phyloP scores from a whole-genome alignment of 2,329 filamentous ascomycete genomes.

The Stemphylium lycopersici region DNA sequence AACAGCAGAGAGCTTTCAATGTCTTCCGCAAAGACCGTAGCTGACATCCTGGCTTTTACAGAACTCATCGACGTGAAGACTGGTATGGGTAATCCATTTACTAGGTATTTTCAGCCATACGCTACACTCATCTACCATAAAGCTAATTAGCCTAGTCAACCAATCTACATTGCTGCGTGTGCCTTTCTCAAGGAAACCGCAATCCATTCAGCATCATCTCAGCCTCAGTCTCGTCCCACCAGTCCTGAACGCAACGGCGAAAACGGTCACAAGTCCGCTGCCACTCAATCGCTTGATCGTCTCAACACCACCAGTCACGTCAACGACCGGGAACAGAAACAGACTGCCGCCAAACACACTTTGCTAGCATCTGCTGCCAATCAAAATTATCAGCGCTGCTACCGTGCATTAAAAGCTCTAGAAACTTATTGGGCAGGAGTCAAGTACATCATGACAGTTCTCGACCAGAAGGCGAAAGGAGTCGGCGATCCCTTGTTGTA shows the following conservation, averaged over 20 bases:
- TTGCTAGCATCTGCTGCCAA: constrained; percentile 80
- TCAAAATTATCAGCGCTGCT: constrained; percentile 86
- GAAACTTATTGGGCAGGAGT: constrained; percentile 86
- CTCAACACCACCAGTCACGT: constrained; percentile 11
- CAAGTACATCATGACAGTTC: constrained; percentile 82
- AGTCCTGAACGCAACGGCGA: constrained; percentile 14
- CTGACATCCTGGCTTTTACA: constrained; percentile 84
- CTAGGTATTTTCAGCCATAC: constrained; percentile 48
- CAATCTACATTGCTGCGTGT: constrained; percentile 89
- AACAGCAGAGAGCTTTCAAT: constrained; percentile 83
- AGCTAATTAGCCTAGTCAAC: constrained; percentile 64
- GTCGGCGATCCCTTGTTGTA: constrained; percentile 76
- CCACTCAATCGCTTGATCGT: constrained; percentile 8
- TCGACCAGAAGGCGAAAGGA: constrained; percentile 87
- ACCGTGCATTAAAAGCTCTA: constrained; percentile 81
- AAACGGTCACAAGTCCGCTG: not conserved
- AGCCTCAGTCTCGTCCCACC: constrained; percentile 67
- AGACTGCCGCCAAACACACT: constrained; percentile 67
- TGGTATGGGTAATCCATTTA: constrained; percentile 87
- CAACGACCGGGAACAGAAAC: constrained; percentile 47
- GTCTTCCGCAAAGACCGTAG: constrained; percentile 90
- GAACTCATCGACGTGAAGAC: constrained; percentile 85
- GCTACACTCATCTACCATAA: not conserved
- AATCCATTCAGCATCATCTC: constrained; percentile 68
- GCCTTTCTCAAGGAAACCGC: constrained; percentile 86